These are phyloP conservation scores for Pharus latifolius DNA, from an alignment of 176 grass and related monocot species.

Conservation along the genomic window DNA sequence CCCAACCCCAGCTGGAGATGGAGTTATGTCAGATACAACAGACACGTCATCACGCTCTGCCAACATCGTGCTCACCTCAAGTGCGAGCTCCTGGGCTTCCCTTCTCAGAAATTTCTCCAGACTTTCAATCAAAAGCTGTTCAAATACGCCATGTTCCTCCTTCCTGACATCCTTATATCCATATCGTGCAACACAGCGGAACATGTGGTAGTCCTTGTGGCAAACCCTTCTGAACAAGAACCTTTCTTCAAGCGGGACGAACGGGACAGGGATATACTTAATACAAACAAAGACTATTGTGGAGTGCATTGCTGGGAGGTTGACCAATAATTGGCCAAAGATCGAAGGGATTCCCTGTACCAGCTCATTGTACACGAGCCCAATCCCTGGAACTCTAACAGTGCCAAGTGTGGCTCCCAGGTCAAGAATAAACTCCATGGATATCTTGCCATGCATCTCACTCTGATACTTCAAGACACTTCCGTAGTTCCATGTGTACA, in stretches of 20 bases:
- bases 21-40: constrained; percentile 33
- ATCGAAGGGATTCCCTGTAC: constrained; percentile 92
- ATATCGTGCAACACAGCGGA: constrained; percentile 82
- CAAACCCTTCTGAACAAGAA: constrained; percentile 88
- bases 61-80: constrained; percentile 43
- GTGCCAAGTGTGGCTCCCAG: constrained; percentile 85
- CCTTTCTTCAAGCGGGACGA: constrained; percentile 74
- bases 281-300: constrained; percentile 95
- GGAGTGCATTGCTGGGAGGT: constrained; percentile 82
- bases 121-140: constrained; percentile 68
- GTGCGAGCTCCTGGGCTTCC: constrained; percentile 62
- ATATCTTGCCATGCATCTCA: constrained; percentile 94
- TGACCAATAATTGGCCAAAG: constrained; percentile 74
- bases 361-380: constrained; percentile 93
- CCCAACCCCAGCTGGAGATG: constrained; percentile 16
- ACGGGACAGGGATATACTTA: constrained; percentile 73
- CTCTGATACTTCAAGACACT: constrained; percentile 95
- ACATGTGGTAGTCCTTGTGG: constrained; percentile 88
- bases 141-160: constrained; percentile 73
- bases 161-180: constrained; percentile 95
- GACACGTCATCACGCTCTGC: constrained; percentile 44
- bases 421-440: constrained; percentile 65
- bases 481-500: constrained; percentile 98
- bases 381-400: constrained; percentile 79
- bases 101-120: constrained; percentile 77